phyloP scores from a whole-genome alignment of 306 rosid genomes.

The Crataegus laevigata region DNA sequence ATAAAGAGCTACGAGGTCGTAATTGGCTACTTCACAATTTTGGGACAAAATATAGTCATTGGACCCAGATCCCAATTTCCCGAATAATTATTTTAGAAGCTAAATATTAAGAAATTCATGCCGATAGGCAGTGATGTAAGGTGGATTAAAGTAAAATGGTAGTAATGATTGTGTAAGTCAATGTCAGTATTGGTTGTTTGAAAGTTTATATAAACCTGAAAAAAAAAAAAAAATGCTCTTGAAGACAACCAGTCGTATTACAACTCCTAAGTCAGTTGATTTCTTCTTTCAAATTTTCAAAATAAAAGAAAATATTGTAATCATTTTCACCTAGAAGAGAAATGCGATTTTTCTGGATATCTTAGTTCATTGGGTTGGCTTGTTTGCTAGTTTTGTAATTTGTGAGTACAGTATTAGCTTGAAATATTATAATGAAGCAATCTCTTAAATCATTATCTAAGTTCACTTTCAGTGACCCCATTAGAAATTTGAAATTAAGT shows the following conservation, averaged over 20 bases:
- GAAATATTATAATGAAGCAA: not conserved
- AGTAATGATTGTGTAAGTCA: not conserved
- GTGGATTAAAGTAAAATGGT: not conserved
- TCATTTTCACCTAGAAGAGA: no score
- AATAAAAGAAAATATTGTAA: no score
- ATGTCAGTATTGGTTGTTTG: not conserved
- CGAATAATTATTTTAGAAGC: not conserved
- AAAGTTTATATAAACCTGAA: not conserved
- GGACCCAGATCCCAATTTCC: not conserved
- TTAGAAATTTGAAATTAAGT: no score
- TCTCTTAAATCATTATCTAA: not conserved
- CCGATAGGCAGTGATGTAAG: not conserved
- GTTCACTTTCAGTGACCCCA: not conserved
- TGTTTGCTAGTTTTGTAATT: not conserved
- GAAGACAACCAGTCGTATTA: not conserved
- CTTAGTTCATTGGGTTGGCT: not conserved
- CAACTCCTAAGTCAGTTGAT: not conserved
- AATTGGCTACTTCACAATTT: not conserved
- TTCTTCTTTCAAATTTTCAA: no score
- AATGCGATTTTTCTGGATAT: no score
- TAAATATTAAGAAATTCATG: not conserved
- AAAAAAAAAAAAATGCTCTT: not conserved
- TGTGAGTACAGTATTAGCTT: not conserved
- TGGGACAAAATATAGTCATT: not conserved
- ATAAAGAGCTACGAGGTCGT: not conserved